These are phyloP conservation scores for Neurospora sp. DNA, from an alignment of 495 filamentous ascomycete genomes.

Conservation along the genomic window DNA sequence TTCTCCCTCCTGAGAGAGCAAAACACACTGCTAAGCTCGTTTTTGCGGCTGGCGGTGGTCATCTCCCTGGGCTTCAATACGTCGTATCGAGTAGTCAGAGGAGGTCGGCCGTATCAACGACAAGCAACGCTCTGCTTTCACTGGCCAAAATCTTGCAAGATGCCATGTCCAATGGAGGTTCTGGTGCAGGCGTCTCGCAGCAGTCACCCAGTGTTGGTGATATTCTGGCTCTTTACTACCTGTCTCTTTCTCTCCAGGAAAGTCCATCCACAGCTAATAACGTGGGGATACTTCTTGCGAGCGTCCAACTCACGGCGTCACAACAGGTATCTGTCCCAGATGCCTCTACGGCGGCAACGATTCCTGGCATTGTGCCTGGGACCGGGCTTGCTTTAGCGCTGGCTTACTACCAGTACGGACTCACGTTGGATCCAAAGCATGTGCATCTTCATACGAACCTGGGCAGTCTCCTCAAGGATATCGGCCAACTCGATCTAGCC, in stretches of 20 bases:
- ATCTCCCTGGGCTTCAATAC: slow-evolving; percentile 73
- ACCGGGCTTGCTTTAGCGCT: slow-evolving; percentile 84
- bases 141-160: slow-evolving; percentile 98
- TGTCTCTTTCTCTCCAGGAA: slow-evolving; percentile 88
- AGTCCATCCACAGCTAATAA: slow-evolving; percentile 98
- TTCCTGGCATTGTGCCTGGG: slow-evolving; percentile 75
- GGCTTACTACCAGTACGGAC: slow-evolving; percentile 89
- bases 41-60: slow-evolving; percentile 60
- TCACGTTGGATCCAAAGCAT: slow-evolving; percentile 76
- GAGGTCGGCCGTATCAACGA: slow-evolving; percentile 81
- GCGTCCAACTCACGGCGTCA: slow-evolving; percentile 69
- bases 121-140: slow-evolving; percentile 90
- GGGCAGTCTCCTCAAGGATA: slow-evolving; percentile 91
- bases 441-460: slow-evolving; percentile 98
- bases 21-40: slow-evolving; percentile 76
- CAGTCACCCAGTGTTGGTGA: slow-evolving; percentile 73
- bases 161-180: slow-evolving; percentile 76
- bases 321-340: slow-evolving; percentile 19
- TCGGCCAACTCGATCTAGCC: slow-evolving; percentile 81
- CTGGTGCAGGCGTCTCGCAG: slow-evolving; percentile 45
- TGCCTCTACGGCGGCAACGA: slow-evolving; percentile 30
- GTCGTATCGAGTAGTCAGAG: slow-evolving; percentile 62
- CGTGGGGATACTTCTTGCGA: slow-evolving; percentile 90
- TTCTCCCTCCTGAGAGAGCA: slow-evolving; percentile 76
- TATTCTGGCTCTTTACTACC: slow-evolving; percentile 91